Evolutionary conservation across 257 asterid genomes (phyloP), one percentile per base, ranked within the genome.

Genomic region (Nicotiana benthamiana): DNA sequence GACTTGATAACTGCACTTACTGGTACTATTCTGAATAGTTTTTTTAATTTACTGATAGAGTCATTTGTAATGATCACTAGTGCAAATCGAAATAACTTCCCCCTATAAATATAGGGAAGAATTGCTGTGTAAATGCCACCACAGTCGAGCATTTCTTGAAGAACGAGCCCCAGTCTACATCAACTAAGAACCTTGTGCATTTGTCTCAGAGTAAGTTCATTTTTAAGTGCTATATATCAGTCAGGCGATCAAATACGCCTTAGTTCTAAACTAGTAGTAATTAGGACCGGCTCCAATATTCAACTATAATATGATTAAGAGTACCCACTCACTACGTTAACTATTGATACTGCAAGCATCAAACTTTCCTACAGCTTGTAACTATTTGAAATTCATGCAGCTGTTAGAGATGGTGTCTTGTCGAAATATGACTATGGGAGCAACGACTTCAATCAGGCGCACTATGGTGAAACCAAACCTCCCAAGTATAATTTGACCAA

Each of bases 151-250:
- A 84, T 54, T 92, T 90, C 78, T 82, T 92, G 83, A 82, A 83
- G 84, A 84, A 93, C 48, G 98, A 92, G 77, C 98, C 97, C 17
- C 99, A 95, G 53, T 84, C 98, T 1, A 93, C 99, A 53, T 83
- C 98, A 17, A 92, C 97, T 1, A 95, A 92, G 88, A 95, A 95
- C 87, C 87, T 92, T 16, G 89, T 93, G 66, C 99, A 95, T 74
- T 27, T 95, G 88, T 90, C 99, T 83, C 99, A 95, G 68, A 92
- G 99, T 95, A 88, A 92, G 94, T 86, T 4, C 16, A 0, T 20
- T 3, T n/a, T n/a, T 17, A 40, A 11, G 34, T 43, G 0, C 43
- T 48, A 48, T 24, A 3, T 3, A 15, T 5, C 15, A 72, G 0
- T 72, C 2, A 0, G 11, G 48, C 77, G 24, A 22, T 24, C 60